Evolutionary conservation across 2,329 filamentous ascomycete genomes (phyloP).

Genomic region (Pseudogymnoascus sp.): DNA sequence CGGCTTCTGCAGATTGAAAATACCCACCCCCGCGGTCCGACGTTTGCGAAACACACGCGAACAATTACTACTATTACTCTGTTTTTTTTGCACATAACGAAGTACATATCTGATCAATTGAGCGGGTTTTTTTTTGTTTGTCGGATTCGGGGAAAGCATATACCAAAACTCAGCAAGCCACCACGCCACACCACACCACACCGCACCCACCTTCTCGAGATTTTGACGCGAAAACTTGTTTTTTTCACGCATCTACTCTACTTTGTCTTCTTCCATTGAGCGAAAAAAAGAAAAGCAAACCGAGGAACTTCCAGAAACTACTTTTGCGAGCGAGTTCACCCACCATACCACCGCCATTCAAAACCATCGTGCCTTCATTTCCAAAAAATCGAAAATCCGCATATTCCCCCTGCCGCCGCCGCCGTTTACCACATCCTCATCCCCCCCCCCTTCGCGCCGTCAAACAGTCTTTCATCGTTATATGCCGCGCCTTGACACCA

Average conservation of each 20-base stretch:
- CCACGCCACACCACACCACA: not conserved
- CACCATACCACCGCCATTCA: not conserved
- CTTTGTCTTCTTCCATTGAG: not conserved
- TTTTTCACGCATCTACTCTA: not conserved
- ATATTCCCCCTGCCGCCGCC: not conserved
- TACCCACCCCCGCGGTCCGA: not conserved
- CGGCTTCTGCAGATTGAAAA: not conserved
- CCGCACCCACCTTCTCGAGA: not conserved
- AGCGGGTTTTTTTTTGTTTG: not conserved
- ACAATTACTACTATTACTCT: not conserved
- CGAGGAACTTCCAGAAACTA: not conserved
- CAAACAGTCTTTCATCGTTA: not conserved
- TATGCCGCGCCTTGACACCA: not conserved
- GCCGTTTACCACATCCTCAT: not conserved
- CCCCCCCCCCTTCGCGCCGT: not conserved
- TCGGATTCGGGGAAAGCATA: not conserved
- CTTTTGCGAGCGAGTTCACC: not conserved
- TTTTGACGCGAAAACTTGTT: not conserved
- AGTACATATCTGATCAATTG: not conserved
- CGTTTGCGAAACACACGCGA: not conserved
- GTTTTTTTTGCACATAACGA: not conserved
- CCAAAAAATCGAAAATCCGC: not conserved
- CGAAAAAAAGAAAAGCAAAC: not conserved
- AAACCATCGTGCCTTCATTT: not conserved
- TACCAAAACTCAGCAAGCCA: not conserved